Percentiles rank a stretch among this genome's conserved stretches.
These are phyloP conservation scores for Hymenoscyphus linearis DNA, from an alignment of 2,329 filamentous ascomycete species.

Conservation along the genomic window DNA sequence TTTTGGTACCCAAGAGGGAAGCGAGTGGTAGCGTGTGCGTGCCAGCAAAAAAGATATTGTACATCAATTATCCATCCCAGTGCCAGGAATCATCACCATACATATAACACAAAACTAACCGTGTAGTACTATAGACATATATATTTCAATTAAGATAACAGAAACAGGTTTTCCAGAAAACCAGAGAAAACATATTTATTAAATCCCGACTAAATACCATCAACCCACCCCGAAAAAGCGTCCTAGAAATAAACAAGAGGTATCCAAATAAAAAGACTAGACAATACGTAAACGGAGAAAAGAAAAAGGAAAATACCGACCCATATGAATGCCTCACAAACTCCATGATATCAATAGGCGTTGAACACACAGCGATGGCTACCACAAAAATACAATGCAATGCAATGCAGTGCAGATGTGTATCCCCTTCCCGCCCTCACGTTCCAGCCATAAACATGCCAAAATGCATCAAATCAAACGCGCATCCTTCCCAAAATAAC, in stretches of 20 bases:
- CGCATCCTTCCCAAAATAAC: slow-evolving; percentile 8
- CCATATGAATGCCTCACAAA: neutral
- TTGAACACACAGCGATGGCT: neutral
- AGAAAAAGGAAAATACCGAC: neutral
- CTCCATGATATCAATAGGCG: slow-evolving; percentile 1
- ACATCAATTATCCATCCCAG: neutral
- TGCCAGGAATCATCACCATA: neutral
- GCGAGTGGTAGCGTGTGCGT: neutral
- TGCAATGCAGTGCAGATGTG: slow-evolving; percentile 24
- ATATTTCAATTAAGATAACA: neutral
- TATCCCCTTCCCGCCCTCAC: slow-evolving; percentile 16
- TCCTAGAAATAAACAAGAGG: neutral
- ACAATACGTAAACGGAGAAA: neutral
- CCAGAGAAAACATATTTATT: neutral
- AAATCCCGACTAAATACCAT: neutral
- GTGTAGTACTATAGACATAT: neutral
- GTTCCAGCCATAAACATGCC: slow-evolving; percentile 21
- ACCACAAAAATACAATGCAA: slow-evolving; percentile 3
- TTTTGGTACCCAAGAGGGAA: neutral
- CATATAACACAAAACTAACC: neutral
- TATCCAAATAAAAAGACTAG: neutral
- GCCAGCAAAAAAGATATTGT: neutral
- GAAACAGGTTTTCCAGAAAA: neutral
- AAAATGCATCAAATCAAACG: slow-evolving; percentile 18
- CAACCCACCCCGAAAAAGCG: neutral